Conservation (phyloP, 2,329 filamentous ascomycete species). For the Raffaelea ambrosiae region DNA sequence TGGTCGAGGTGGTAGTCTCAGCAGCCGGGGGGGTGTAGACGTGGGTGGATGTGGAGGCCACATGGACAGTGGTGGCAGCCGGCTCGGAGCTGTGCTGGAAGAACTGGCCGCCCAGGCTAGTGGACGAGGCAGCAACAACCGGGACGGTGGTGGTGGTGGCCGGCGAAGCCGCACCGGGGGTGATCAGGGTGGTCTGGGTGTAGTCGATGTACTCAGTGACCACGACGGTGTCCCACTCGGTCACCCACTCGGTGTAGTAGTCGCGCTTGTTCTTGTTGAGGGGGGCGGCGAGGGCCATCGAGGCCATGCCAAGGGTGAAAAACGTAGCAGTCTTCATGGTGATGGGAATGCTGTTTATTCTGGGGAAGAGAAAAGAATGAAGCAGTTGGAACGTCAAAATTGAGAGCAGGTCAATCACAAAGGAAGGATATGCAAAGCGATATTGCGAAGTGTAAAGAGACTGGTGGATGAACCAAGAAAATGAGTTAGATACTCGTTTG, state of each 20-base stretch:
- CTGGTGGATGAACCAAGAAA: not conserved
- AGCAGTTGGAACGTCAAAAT: not conserved
- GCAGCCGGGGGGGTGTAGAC: not conserved
- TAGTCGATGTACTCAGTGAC: slow-evolving; percentile 41
- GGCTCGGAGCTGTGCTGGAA: slow-evolving; percentile 16
- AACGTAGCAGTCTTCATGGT: slow-evolving; percentile 35
- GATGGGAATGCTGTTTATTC: slow-evolving; percentile 2
- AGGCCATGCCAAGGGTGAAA: slow-evolving; percentile 28
- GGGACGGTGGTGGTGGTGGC: slow-evolving; percentile 12
- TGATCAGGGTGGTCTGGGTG: slow-evolving; percentile 37
- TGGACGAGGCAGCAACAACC: slow-evolving; percentile 11
- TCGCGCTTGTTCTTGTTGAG: slow-evolving; percentile 31
- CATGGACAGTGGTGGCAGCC: not conserved
- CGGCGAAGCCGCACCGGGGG: slow-evolving; percentile 18
- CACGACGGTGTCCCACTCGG: slow-evolving; percentile 42
- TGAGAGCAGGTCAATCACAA: not conserved
- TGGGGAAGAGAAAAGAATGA: slow-evolving; percentile 7
- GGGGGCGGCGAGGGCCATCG: slow-evolving; percentile 42
- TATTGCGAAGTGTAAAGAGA: not conserved
- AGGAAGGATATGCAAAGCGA: not conserved
- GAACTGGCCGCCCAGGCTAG: slow-evolving; percentile 22
- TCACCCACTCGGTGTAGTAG: slow-evolving; percentile 35
- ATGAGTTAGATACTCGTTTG: not conserved
- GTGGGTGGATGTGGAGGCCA: not conserved
- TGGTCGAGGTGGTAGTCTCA: not conserved